Base-by-base conservation (phyloP, 768 basidiomycete species). In the Xerocomellus dryophilus region DNA sequence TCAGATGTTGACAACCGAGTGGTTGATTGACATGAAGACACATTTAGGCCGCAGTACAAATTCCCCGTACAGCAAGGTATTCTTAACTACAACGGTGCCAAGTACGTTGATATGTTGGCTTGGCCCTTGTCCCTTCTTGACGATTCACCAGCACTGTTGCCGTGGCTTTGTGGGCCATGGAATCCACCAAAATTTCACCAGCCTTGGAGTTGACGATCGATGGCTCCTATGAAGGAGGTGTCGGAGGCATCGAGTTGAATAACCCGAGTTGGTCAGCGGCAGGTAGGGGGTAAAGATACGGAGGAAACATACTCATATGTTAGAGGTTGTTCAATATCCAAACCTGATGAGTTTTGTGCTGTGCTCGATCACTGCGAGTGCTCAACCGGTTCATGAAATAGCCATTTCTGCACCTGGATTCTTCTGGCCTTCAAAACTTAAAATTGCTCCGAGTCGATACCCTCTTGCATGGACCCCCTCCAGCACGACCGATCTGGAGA, bases 61-160 rank as follows among this genome's bases (percentile, higher is more conserved):
- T 93, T 91, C 80, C 89, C 90, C 1, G 88, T 93, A 7, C 90
- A 87, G 42, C 80, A 88, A 65, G 91, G 91, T 2, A 90, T 93
- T 36, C 65, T 93, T 46, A 72, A 91, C 62, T 89, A 87, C 60
- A 74, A 74, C 31, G 90, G 90, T 35, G 69, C 71, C 57, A 91
- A 90, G 88, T 89, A 65, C 66, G 35, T 35, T 32, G 3, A 52
- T 39, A 4, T 2, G 29, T 29, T 32, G 5, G 27, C 58, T 27
- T 20, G 46, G 8, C 7, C 40, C 52, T 49, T 1, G 32, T 27
- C 34, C 45, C 7, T 20, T 45, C 23, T 31, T 58, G 50, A 60
- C 31, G 27, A 52, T 58, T 21, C 17, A 20, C 8, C 21, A 84
- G 80, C 48, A 84, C 80, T 9, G 74, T 83, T 25, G 79, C 82